Base-by-base conservation (phyloP, 2,329 filamentous ascomycete genomes). In the Byssoonygena ceratinophila region DNA sequence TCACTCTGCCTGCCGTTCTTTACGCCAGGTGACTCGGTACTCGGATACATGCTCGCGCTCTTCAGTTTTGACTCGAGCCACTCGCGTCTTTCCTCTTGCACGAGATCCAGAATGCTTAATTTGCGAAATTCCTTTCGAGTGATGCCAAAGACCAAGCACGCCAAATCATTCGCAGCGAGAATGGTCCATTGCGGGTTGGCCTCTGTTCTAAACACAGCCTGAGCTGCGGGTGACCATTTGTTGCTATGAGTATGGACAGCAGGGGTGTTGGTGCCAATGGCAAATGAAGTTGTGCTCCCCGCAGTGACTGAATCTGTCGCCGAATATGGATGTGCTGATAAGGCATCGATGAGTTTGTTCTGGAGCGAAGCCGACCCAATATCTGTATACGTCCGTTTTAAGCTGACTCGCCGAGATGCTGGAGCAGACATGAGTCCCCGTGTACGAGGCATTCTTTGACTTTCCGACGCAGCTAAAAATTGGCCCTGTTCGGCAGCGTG, bases 131-230 rank as follows among this genome's bases (percentile, higher is more conserved):
- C 92, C 3, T 87, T 87, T 64, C 88, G 87, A n/a, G 90, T 95
- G 8, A 98, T 88, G n/a, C 92, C 92, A 71, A 97, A 98, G n/a
- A 97, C 84, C 40, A 98, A 76, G 68, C 92, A 98, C 16, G 92
- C 92, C 46, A 98, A 76, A 66, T 98, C 92, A 65, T 98, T 98
- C 46, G 92, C 92, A 2, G 92, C 87, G 50, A 96, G 79, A 55
- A 98, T 96, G 0, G 91, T 98, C 86, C 89, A 98, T 2, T 91
- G 92, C 7, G 87, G 80, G 58, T 85, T 82, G 12, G 86, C 79
- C 68, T 94, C 87, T n/a, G 92, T 98, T 6, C 91, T 94, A 66
- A 98, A 98, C 53, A 98, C 96, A 50, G 92, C 92, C 67, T 98
- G 92, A 4, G 91, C 87, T 39, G 88, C 87, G 6, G 89, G 89